Conservation (phyloP, 2,329 filamentous ascomycete species). For the Colletotrichum spinosum region DNA sequence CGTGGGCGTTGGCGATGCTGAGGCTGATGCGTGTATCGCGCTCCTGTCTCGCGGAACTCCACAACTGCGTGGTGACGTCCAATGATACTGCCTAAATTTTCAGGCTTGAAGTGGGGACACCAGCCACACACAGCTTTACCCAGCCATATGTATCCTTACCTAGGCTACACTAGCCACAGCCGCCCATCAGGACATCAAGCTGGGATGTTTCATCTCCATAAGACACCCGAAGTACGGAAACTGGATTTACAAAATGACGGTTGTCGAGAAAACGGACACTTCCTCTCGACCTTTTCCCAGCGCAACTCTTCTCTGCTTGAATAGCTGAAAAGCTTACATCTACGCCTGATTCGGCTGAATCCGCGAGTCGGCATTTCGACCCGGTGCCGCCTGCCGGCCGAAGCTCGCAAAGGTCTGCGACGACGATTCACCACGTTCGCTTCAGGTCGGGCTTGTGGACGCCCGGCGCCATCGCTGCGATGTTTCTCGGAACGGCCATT, state of each 20-base stretch:
- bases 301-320: neutral
- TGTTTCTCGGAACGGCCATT: neutral
- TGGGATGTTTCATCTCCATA: no score
- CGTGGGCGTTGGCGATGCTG: slow-evolving; percentile 19
- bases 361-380: slow-evolving; percentile 1
- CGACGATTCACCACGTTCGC: neutral
- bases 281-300: no score
- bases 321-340: neutral
- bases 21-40: slow-evolving; percentile 17
- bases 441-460: neutral
- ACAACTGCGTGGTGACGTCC: slow-evolving; percentile 32
- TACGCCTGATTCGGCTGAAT: neutral
- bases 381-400: slow-evolving; percentile 3
- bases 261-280: no score
- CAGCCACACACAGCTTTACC: neutral
- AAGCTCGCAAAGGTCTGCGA: neutral
- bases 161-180: neutral
- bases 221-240: no score
- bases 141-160: slow-evolving; percentile 15
- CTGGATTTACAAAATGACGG: no score
- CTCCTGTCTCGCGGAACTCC: slow-evolving; percentile 29
- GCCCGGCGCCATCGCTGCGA: neutral
- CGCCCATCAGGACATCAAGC: neutral
- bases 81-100: slow-evolving; percentile 25
- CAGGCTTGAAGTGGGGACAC: slow-evolving; percentile 3